Evolutionary conservation across 1,139 yeast species (phyloP), one percentile per base, ranked within the genome.

Genomic region (Fermentozyma sake): DNA sequence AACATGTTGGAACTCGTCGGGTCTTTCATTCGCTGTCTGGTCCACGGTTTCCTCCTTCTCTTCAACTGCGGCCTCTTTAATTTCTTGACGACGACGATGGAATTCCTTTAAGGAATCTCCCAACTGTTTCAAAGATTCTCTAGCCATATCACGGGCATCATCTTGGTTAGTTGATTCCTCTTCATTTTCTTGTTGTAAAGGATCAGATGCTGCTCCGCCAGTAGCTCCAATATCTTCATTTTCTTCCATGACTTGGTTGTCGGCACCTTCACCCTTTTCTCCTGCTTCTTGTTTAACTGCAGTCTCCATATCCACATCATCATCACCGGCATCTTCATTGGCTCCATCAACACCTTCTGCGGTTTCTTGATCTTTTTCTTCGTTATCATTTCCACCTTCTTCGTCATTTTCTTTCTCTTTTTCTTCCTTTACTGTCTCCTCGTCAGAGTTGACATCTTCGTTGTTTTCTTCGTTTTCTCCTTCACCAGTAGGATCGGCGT

Each of bases 41-140:
- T 77, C 75, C 2, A 44, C 39, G 23, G 69, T 72, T 24, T 64
- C 68, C 20, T 66, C 69, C 19, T 58, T 54, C 10, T 68, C 68
- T 63, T 41, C 64, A 41, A 26, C 58, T n/a, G 65, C 58, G 5
- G 82, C 73, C 39, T 80, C 84, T 39, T 72, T 67, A 37, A 89
- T 89, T 45, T 87, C 96, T 52, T 84, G 87, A 40, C 84, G 78
- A 47, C 96, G 81, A 51, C 87, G 83, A 51, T 89, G 94, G 60
- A 83, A 91, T 50, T 89, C 96, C 49, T 87, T 84, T 53, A 87
- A 56, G 0, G 95, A 76, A 51, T 89, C 96, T 30, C 97, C 97
- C 14, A 91, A 66, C 49, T 87, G 87, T 50, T 83, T 83, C 56
- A 89, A 65, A 0, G 93, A 76, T 44, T 87, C 93, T 32, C 72